A percentile compares a stretch with the other conserved stretches of the same genome.
These are phyloP conservation scores for Babesia caballi DNA, from an alignment of 169 alveolate species.

Conservation along the genomic window DNA sequence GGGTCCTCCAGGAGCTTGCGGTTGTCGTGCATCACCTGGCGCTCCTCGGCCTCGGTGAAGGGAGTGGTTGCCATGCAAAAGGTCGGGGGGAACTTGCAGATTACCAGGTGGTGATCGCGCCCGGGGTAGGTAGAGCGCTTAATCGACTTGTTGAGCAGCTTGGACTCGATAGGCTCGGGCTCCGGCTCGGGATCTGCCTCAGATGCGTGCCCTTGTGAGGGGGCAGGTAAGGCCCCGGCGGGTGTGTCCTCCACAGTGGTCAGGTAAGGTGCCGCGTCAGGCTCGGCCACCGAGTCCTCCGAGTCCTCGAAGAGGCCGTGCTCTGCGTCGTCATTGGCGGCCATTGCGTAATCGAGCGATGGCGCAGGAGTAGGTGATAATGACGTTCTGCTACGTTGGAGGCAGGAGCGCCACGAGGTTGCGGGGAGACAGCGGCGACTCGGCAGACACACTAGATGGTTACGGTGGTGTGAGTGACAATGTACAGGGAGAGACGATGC, in stretches of 20 bases:
- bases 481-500: no score
- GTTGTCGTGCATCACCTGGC: constrained; percentile 27
- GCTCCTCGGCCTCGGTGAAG: constrained; percentile 28
- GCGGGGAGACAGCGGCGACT: no score
- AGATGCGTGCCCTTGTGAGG: no score
- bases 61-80: constrained; percentile 38
- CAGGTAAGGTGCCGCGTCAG: not conserved
- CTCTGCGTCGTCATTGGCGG: constrained; percentile 4
- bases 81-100: constrained; percentile 66
- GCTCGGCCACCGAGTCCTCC: constrained; percentile 31
- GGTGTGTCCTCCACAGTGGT: constrained; percentile 9
- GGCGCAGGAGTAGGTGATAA: no score
- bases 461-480: no score
- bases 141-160: constrained; percentile 21
- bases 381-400: no score
- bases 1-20: constrained; percentile 56
- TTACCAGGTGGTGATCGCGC: constrained; percentile 35
- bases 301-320: constrained; percentile 59
- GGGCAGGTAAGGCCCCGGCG: not conserved
- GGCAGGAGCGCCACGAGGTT: no score
- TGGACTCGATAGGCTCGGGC: not conserved
- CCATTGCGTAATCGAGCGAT: no score
- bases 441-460: no score
- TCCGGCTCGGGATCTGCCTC: constrained; percentile 9
- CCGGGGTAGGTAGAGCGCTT: constrained; percentile 26